Base-by-base conservation (phyloP, 768 basidiomycete genomes). In the Porphyrellus cyaneotinctus region DNA sequence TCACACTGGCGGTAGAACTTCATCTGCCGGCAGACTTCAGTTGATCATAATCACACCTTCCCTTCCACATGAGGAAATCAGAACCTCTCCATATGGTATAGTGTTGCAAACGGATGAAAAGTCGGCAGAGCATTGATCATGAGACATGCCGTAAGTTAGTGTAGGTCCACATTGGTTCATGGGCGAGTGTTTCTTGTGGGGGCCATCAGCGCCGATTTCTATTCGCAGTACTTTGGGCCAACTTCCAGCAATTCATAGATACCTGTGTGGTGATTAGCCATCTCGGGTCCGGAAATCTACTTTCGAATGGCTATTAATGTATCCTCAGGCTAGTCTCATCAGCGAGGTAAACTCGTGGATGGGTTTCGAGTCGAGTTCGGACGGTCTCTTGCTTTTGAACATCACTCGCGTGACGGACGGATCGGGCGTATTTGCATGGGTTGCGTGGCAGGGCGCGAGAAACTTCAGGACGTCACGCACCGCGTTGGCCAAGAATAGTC, bases 191-290 rank as follows among this genome's bases (percentile, higher is more conserved):
- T 26, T 9, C 43, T 8, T 10, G 44, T 10, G 12, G 35, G 22
- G 7, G 14, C 18, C 30, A 54, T 54, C 43, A 49, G 48, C 35
- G 36, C 46, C 24, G 49, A 51, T n/a, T n/a, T 41, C 49, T 32
- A 54, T 54, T 45, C 37, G 13, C 5, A 41, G 35, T 6, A 8
- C n/a, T 26, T 12, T 23, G 18, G 9, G 20, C n/a, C n/a, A n/a
- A n/a, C n/a, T n/a, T n/a, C n/a, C 32, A 32, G 14, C 15, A 48
- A 12, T 30, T 31, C 17, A 9, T 22, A 4, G 26, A 28, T 26
- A 13, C 38, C 36, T 23, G 17, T 12, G 24, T 15, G 30, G 44
- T 46, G 43, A 35, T 41, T 17, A 13, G 33, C 47, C 32, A 28
- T 39, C 15, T 28, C 31, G 31, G 24, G 30, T 28, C 12, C 31